Evolutionary conservation across 345 rosid species (phyloP), one percentile per base, ranked within the genome.

Genomic region (Euclidium syriacum): DNA sequence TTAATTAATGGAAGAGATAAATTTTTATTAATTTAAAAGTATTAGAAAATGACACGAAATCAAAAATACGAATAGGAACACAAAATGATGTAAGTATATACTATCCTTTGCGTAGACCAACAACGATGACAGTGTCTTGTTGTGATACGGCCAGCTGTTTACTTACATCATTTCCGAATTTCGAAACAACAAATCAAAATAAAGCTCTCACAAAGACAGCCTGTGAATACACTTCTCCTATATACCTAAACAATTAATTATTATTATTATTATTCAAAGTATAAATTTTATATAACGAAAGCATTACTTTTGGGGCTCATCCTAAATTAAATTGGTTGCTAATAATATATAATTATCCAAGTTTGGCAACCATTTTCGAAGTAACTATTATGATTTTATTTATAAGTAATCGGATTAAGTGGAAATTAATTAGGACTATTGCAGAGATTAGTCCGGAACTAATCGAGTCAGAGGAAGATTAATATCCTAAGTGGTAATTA

Each of bases 191-290:
- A 70, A 20, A 1, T n/a, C n/a, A 11, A 4, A 24, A 41, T 33
- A 70, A 62, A 70, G 59, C 35, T 63, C 64, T 22, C 51, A 63
- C 50, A 48, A n/a, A 44, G 60, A 64, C 75, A 71, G 71, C 75
- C 75, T 71, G 71, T 71, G 65, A n/a, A 50, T 57, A 57, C 65
- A 64, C 65, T 57, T 64, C 64, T 64, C 75, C 69, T 56, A 15
- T 57, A 70, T 55, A 63, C 64, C 44, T 33, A 64, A 23, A 40
- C 34, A 46, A 53, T 50, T n/a, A n/a, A n/a, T n/a, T n/a, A n/a
- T n/a, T 35, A 35, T 35, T 32, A 68, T 18, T 25, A 48, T 62
- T 44, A 27, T 38, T 27, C 32, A 14, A 3, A 26, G 1, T 67
- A 27, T 67, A 14, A 39, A 11, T 7, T 46, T 15, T 53, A 25